Evolutionary conservation across 2,329 filamentous ascomycete genomes (phyloP).

Genomic region (Penicillium sclerotiorum): DNA sequence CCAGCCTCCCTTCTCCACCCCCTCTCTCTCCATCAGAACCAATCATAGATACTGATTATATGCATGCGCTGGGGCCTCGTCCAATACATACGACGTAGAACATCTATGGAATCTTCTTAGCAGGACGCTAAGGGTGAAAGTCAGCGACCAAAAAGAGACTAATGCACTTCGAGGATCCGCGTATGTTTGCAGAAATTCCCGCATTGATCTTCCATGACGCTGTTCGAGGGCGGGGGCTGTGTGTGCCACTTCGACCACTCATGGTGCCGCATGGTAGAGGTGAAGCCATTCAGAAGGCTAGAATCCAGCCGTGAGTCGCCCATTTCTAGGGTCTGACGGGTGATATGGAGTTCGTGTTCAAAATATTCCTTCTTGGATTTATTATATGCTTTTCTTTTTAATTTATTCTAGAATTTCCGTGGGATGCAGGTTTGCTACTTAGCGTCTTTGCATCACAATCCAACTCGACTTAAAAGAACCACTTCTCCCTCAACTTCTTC

Average conservation of each 20-base stretch:
- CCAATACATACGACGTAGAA: too few species aligned
- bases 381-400: background rate
- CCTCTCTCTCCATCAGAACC: too few species aligned
- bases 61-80: too few species aligned
- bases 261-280: background rate
- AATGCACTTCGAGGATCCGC: constrained; percentile 21
- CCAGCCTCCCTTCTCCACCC: background rate
- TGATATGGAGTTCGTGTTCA: background rate
- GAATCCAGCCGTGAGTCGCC: too few species aligned
- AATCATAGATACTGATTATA: too few species aligned
- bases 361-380: background rate
- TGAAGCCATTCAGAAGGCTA: constrained; percentile 4
- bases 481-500: too few species aligned
- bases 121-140: background rate
- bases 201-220: constrained; percentile 17
- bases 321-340: too few species aligned
- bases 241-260: constrained; percentile 4
- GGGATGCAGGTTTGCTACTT: too few species aligned
- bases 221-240: constrained; percentile 18
- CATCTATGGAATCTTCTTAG: background rate
- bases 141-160: constrained; percentile 8
- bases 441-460: too few species aligned
- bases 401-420: background rate
- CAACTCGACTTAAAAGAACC: too few species aligned
- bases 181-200: constrained; percentile 25